Percentiles rank a stretch among this genome's conserved stretches.
These are phyloP conservation scores for Phoenix dactylifera DNA, from an alignment of 176 grass and related monocot species.

Conservation along the genomic window DNA sequence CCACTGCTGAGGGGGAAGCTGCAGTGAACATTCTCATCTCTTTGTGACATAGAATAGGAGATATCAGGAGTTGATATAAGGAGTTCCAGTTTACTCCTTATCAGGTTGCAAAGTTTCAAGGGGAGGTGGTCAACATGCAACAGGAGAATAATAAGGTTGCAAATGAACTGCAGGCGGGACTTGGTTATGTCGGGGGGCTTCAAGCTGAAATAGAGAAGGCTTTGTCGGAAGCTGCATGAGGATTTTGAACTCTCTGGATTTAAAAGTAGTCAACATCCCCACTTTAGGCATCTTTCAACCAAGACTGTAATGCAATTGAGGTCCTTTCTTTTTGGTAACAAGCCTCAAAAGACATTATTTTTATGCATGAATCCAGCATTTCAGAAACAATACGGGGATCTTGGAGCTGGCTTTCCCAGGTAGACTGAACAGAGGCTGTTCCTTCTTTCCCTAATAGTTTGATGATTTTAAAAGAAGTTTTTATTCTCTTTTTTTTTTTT, in stretches of 20 bases:
- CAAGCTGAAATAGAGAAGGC: conserved; percentile 55
- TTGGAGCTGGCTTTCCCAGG: not conserved
- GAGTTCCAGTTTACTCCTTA: conserved; percentile 45
- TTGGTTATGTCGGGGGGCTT: conserved; percentile 60
- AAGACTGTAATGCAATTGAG: conserved; percentile 42
- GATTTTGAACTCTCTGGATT: conserved; percentile 43
- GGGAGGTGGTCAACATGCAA: conserved; percentile 85
- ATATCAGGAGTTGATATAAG: conserved; percentile 33
- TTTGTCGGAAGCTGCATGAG: conserved; percentile 33
- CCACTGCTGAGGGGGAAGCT: conserved; percentile 53
- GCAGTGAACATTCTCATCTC: conserved; percentile 44
- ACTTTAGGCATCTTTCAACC: conserved; percentile 3
- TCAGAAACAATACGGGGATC: conserved; percentile 30
- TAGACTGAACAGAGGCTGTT: too few species aligned
- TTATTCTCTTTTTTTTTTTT: too few species aligned
- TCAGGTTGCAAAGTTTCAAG: conserved; percentile 81
- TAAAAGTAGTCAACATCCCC: conserved; percentile 17
- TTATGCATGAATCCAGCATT: conserved; percentile 35
- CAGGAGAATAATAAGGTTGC: conserved; percentile 79
- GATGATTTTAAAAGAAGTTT: too few species aligned
- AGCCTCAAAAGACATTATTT: conserved; percentile 50
- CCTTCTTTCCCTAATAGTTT: too few species aligned
- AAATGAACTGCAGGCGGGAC: conserved; percentile 57
- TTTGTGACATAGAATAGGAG: conserved; percentile 69
- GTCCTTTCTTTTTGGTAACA: conserved; percentile 47